Percentiles rank a stretch among this genome's conserved stretches.
phyloP scores from a whole-genome alignment of 2,329 filamentous ascomycete species.

The Arthrobotrys pseudoclavata region DNA sequence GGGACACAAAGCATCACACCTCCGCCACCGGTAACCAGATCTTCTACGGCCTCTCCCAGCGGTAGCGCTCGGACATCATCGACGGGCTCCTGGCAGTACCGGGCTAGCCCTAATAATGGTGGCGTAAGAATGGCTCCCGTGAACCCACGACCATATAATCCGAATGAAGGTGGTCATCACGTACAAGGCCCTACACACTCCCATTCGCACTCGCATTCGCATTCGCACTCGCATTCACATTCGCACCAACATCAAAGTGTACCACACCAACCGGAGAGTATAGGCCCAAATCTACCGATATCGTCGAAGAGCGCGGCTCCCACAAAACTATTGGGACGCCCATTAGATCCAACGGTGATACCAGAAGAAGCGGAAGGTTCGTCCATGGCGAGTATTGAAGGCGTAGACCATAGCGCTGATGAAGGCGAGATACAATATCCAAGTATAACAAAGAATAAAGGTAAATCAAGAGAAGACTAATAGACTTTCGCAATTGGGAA shows the following conservation, averaged over 20 bases:
- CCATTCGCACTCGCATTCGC: conserved; percentile 26
- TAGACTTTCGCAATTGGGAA: conserved; percentile 9
- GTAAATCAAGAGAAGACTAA: conserved; percentile 33
- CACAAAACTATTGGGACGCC: conserved; percentile 43
- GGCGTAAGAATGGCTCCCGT: conserved; percentile 41
- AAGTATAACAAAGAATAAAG: conserved; percentile 29
- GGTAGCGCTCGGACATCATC: conserved; percentile 49
- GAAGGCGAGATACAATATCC: conserved; percentile 17
- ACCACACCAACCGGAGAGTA: conserved; percentile 41
- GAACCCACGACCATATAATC: conserved; percentile 52
- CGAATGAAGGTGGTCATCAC: conserved; percentile 40
- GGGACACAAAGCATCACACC: conserved; percentile 47
- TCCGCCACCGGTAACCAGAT: conserved; percentile 49
- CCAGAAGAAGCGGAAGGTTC: conserved; percentile 53
- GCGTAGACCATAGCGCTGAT: conserved; percentile 38
- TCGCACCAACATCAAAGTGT: conserved; percentile 34
- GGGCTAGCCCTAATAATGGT: conserved; percentile 49
- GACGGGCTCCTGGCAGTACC: conserved; percentile 55
- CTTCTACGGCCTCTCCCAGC: conserved; percentile 54
- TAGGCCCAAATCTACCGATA: conserved; percentile 47
- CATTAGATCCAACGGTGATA: conserved; percentile 56
- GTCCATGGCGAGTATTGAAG: conserved; percentile 53
- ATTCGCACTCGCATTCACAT: conserved; percentile 26
- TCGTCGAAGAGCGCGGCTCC: conserved; percentile 44
- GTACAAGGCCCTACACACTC: conserved; percentile 8